A percentile compares a stretch with the other conserved stretches of the same genome.
Conservation (phyloP, 2,329 filamentous ascomycete genomes). For the Aureobasidium subglaciale region DNA sequence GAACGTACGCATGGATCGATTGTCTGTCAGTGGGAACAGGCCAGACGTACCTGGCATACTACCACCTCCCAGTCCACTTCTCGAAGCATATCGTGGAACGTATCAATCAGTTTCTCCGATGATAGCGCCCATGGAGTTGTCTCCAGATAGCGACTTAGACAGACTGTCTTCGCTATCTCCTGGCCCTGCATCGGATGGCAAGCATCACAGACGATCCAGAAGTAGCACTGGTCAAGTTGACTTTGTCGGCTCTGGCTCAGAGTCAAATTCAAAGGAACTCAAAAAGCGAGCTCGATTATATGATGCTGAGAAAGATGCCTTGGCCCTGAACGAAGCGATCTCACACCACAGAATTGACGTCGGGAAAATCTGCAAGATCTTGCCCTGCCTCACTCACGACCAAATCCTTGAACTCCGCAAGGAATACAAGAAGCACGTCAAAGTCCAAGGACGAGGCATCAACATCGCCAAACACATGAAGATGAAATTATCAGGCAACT, state of each 20-base stretch:
- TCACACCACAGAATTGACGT: conserved; percentile 57
- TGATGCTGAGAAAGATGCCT: conserved; percentile 72
- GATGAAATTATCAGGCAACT: conserved; percentile 65
- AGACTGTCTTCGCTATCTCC: conserved; percentile 8
- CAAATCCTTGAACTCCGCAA: conserved; percentile 79
- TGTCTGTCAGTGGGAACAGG: conserved; percentile 41
- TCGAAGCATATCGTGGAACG: conserved; percentile 88
- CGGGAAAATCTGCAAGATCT: conserved; percentile 68
- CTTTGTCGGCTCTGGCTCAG: conserved; percentile 1
- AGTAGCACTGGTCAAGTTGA: not conserved
- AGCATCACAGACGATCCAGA: conserved; percentile 3
- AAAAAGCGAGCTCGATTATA: conserved; percentile 70
- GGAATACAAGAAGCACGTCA: conserved; percentile 87
- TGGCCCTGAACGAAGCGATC: conserved; percentile 67
- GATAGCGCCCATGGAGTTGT: conserved; percentile 61
- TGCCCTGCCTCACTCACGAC: conserved; percentile 77
- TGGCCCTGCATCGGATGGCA: not conserved
- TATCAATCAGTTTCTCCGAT: conserved; percentile 94
- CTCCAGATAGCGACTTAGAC: conserved; percentile 16
- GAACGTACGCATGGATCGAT: conserved; percentile 36
- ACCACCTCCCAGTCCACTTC: conserved; percentile 72
- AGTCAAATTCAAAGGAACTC: conserved; percentile 23
- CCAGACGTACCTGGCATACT: conserved; percentile 35
- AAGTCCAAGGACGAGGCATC: conserved; percentile 71
- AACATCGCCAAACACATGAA: conserved; percentile 84